A percentile compares a stretch with the other conserved stretches of the same genome.
phyloP scores from a whole-genome alignment of 306 rosid species.

The Inga oerstediana region DNA sequence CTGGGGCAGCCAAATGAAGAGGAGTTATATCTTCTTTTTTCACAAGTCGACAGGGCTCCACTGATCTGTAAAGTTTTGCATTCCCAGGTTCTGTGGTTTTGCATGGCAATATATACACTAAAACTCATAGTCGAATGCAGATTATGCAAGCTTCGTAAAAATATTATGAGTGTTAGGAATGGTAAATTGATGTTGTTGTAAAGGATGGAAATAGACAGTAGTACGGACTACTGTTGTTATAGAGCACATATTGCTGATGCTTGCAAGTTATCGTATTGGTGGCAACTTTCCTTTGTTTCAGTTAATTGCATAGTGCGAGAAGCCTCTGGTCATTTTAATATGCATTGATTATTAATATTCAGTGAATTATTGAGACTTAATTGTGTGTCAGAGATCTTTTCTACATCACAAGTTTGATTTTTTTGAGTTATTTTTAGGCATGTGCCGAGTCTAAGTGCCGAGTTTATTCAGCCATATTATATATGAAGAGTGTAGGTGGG shows the following conservation, averaged over 20 bases:
- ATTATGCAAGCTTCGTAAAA: slow-evolving; percentile 27
- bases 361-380: neutral
- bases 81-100: slow-evolving; percentile 30
- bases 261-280: slow-evolving; percentile 23
- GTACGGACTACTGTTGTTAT: neutral
- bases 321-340: neutral
- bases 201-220: neutral
- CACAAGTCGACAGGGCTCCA: slow-evolving; percentile 17
- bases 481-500: neutral
- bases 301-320: neutral
- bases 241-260: slow-evolving; percentile 13
- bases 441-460: neutral
- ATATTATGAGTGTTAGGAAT: slow-evolving; percentile 22
- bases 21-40: slow-evolving; percentile 24
- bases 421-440: neutral
- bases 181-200: slow-evolving; percentile 19
- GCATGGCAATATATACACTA: neutral
- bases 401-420: neutral
- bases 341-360: neutral
- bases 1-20: slow-evolving; percentile 35
- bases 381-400: neutral
- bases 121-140: slow-evolving; percentile 19
- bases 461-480: neutral
- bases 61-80: slow-evolving; percentile 28
- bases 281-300: slow-evolving; percentile 1